A percentile compares a stretch with the other conserved stretches of the same genome.
Conservation (phyloP, 805 yeast genomes). For the Starmerella floris region DNA sequence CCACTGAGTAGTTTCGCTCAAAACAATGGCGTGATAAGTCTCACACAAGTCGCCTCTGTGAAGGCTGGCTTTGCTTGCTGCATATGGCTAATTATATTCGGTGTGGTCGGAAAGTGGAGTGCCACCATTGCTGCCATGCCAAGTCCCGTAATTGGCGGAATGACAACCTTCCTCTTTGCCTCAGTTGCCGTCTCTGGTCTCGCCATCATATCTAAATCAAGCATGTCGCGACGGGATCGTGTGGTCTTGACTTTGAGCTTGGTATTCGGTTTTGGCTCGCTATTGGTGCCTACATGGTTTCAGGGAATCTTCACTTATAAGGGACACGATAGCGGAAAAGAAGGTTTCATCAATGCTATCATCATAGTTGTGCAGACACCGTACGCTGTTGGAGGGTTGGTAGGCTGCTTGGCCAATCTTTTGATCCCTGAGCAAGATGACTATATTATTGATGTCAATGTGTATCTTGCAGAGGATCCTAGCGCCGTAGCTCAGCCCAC, state of each 20-base stretch:
- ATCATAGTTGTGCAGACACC: slow-evolving; percentile 59
- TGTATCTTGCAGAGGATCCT: slow-evolving; percentile 5
- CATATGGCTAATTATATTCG: slow-evolving; percentile 72
- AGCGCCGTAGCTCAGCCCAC: background rate
- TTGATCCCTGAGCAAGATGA: slow-evolving; percentile 40
- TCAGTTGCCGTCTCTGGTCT: slow-evolving; percentile 67
- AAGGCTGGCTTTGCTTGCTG: slow-evolving; percentile 69
- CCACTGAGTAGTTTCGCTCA: slow-evolving; percentile 90
- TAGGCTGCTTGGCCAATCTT: slow-evolving; percentile 49
- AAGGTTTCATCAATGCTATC: slow-evolving; percentile 57
- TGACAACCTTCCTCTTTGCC: slow-evolving; percentile 65
- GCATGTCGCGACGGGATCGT: slow-evolving; percentile 58
- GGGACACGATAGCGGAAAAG: slow-evolving; percentile 44
- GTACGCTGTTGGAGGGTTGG: slow-evolving; percentile 54
- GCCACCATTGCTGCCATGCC: slow-evolving; percentile 83
- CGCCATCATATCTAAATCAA: slow-evolving; percentile 41
- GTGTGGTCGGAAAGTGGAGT: slow-evolving; percentile 73
- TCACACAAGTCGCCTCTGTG: slow-evolving; percentile 84
- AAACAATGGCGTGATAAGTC: slow-evolving; percentile 85
- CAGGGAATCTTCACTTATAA: slow-evolving; percentile 47
- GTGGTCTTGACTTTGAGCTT: slow-evolving; percentile 55
- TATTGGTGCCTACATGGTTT: slow-evolving; percentile 55
- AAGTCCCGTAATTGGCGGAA: slow-evolving; percentile 69
- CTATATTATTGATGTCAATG: slow-evolving; percentile 14
- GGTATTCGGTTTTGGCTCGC: slow-evolving; percentile 55